These are phyloP conservation scores for Umbelopsis ramanniana DNA, from an alignment of 192 early-diverging fungal species.

Conservation along the genomic window DNA sequence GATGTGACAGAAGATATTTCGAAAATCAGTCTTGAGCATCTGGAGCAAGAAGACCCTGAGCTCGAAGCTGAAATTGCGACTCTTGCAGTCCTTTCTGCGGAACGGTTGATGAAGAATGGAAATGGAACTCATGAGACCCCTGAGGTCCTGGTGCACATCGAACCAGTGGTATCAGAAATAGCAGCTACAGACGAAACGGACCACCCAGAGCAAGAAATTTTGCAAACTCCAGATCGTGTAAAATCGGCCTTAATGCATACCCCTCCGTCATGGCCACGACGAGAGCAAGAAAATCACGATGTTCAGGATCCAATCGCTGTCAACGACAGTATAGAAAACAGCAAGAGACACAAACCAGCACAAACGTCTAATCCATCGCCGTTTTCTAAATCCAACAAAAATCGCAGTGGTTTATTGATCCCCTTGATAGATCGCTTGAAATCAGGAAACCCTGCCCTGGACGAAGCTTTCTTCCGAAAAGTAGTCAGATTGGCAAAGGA, in stretches of 20 bases:
- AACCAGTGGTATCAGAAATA: not conserved
- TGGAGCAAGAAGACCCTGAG: conserved; percentile 8
- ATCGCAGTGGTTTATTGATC: conserved; percentile 17
- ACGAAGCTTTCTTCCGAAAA: conserved; percentile 28
- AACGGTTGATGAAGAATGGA: conserved; percentile 8
- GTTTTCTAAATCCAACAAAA: conserved; percentile 6
- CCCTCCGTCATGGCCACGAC: conserved; percentile 19
- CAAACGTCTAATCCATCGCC: not conserved
- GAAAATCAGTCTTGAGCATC: conserved; percentile 3
- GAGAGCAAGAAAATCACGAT: conserved; percentile 6
- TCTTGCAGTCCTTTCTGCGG: conserved; percentile 3
- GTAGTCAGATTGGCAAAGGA: conserved; percentile 36
- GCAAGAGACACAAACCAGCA: conserved; percentile 5
- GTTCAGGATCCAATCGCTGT: not conserved
- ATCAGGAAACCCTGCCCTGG: not conserved
- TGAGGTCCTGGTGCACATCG: not conserved
- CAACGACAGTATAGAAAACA: conserved; percentile 13
- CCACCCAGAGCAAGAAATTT: not conserved
- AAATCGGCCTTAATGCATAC: not conserved
- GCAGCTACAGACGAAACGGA: not conserved
- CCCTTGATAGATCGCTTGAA: conserved; percentile 27
- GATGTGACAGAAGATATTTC: conserved; percentile 15
- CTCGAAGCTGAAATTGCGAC: conserved; percentile 18
- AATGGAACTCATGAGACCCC: not conserved
- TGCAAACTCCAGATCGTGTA: not conserved